Conservation (phyloP, 2,329 filamentous ascomycete species). For the Paramyrothecium roridum region DNA sequence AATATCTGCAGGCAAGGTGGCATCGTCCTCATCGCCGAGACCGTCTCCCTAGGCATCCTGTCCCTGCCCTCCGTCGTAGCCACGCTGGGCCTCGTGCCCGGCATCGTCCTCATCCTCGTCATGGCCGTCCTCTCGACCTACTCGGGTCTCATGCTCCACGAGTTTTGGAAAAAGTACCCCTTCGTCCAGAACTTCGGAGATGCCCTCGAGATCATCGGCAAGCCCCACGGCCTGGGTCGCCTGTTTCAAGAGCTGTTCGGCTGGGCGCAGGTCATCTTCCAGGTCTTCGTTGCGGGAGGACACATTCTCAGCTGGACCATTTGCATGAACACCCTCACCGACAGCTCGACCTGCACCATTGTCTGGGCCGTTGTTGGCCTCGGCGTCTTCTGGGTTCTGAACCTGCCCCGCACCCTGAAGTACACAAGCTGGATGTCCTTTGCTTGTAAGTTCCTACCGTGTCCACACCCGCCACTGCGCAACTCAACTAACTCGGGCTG, state of each 20-base stretch:
- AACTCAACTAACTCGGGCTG: background rate
- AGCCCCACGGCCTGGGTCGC: conserved; percentile 42
- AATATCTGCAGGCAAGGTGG: conserved; percentile 35
- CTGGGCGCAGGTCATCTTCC: conserved; percentile 55
- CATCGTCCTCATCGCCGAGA: conserved; percentile 40
- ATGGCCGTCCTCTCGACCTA: conserved; percentile 66
- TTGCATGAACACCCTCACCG: conserved; percentile 62
- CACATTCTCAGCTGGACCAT: conserved; percentile 68
- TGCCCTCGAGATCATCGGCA: conserved; percentile 55
- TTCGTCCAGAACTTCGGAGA: conserved; percentile 66
- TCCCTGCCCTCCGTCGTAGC: conserved; percentile 75
- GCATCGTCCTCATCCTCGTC: conserved; percentile 68
- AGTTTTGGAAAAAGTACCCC: conserved; percentile 69
- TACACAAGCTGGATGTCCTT: conserved; percentile 62
- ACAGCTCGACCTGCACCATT: conserved; percentile 60
- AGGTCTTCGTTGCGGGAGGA: conserved; percentile 66
- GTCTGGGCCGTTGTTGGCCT: conserved; percentile 60
- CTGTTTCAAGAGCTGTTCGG: conserved; percentile 59
- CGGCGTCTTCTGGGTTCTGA: conserved; percentile 54
- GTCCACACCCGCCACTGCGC: background rate
- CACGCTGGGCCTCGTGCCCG: conserved; percentile 67
- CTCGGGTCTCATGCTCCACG: conserved; percentile 51
- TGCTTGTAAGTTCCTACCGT: conserved; percentile 32
- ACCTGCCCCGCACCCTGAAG: conserved; percentile 59
- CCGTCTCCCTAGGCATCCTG: conserved; percentile 52